Conservation (phyloP, 495 filamentous ascomycete species). For the Pseudevernia furfuracea region DNA sequence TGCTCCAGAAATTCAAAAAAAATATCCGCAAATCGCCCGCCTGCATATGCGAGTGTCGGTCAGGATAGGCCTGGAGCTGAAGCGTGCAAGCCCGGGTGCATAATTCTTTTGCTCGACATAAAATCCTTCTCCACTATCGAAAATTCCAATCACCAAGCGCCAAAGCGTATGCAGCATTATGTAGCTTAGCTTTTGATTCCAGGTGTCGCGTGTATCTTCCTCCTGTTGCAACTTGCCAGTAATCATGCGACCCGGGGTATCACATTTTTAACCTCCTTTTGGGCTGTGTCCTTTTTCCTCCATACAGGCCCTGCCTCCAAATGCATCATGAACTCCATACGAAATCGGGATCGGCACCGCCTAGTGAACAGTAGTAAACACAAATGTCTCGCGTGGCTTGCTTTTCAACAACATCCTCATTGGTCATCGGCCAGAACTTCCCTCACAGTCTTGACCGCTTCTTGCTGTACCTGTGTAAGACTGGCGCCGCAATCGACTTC, state of each 20-base stretch:
- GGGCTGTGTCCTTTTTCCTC: neutral
- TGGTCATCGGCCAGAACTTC: constrained; percentile 26
- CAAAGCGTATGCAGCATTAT: neutral
- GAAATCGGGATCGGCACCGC: neutral
- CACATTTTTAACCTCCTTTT: neutral
- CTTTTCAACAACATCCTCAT: constrained; percentile 6
- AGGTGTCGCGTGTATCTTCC: neutral
- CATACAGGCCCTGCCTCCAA: neutral
- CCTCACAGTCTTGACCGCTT: constrained; percentile 39
- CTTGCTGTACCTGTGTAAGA: constrained; percentile 55
- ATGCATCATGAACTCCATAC: constrained; percentile 1
- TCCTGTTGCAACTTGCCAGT: neutral
- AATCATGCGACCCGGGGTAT: constrained; percentile 12
- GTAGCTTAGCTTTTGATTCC: neutral
- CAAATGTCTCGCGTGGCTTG: neutral
- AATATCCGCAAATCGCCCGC: neutral
- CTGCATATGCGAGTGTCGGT: neutral
- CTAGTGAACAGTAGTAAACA: neutral
- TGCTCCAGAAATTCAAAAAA: neutral
- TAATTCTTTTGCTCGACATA: neutral
- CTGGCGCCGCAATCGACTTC: constrained; percentile 68
- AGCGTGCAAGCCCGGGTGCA: neutral
- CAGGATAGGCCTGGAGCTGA: neutral
- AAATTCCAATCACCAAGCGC: neutral
- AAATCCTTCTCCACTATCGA: neutral